These are phyloP conservation scores for Leishmania lainsoni DNA, from an alignment of 208 protist species.

Conservation along the genomic window DNA sequence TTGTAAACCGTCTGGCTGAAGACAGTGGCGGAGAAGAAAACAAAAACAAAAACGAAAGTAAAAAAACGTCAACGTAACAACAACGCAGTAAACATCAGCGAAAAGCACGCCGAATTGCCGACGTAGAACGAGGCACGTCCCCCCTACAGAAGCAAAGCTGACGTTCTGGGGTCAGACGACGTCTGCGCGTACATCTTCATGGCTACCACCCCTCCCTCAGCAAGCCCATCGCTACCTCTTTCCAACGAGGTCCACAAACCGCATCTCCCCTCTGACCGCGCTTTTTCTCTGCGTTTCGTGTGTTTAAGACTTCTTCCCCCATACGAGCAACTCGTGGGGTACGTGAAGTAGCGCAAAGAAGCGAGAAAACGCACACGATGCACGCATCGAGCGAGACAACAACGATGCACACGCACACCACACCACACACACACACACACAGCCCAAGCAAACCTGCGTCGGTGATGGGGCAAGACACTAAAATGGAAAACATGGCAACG, in stretches of 20 bases:
- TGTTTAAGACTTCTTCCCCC: neutral
- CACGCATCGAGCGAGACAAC: too few relatives aligned
- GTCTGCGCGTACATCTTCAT: neutral
- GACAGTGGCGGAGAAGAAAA: neutral
- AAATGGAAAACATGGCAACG: neutral
- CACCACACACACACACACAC: neutral
- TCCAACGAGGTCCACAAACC: neutral
- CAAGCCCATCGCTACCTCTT: neutral
- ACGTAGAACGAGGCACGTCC: neutral
- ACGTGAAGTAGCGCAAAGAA: neutral
- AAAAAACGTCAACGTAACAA: neutral
- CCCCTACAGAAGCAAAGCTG: neutral
- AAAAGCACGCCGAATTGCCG: neutral
- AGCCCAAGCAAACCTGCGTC: neutral
- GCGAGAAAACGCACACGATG: neutral
- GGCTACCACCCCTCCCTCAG: too few relatives aligned
- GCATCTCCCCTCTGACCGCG: neutral
- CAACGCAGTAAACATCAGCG: neutral
- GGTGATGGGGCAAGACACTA: neutral
- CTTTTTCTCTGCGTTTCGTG: neutral
- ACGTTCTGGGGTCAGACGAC: neutral
- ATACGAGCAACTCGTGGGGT: neutral
- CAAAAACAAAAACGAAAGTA: constrained; percentile 5
- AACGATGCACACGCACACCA: neutral
- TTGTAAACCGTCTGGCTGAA: neutral